Conservation (phyloP, 139 green algal genomes). For the Micromonas pusilla region DNA sequence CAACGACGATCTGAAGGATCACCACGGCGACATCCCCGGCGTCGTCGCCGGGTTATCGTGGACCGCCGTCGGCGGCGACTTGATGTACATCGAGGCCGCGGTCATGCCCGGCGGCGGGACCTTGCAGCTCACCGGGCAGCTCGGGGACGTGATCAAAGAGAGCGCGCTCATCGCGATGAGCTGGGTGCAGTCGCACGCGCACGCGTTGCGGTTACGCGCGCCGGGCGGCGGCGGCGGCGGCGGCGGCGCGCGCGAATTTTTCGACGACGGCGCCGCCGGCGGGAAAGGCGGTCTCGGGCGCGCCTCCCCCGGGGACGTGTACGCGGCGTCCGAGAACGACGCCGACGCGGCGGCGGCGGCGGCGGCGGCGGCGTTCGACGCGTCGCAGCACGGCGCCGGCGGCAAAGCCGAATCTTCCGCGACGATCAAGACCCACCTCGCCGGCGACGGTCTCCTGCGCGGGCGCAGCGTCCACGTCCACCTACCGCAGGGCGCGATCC, state of each 20-base stretch:
- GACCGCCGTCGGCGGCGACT: conserved; percentile 57
- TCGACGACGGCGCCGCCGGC: neutral
- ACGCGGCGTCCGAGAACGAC: neutral
- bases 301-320: neutral
- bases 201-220: neutral
- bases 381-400: no score
- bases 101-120: conserved; percentile 31
- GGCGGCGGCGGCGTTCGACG: no score
- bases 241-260: neutral
- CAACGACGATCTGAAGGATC: conserved; percentile 34
- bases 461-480: conserved; percentile 63
- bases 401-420: no score
- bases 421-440: no score
- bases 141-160: conserved; percentile 71
- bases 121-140: conserved; percentile 68
- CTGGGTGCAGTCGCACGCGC: conserved; percentile 56
- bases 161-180: conserved; percentile 60
- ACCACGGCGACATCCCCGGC: conserved; percentile 50
- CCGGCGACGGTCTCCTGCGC: conserved; percentile 22
- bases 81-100: conserved; percentile 68
- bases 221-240: neutral
- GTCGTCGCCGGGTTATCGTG: conserved; percentile 67
- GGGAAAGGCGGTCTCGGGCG: conserved; percentile 10
- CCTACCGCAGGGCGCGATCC: conserved; percentile 59
- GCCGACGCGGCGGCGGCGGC: no score